Evolutionary conservation across 2,329 filamentous ascomycete genomes (phyloP).

Genomic region (Plenodomus lindquistii): DNA sequence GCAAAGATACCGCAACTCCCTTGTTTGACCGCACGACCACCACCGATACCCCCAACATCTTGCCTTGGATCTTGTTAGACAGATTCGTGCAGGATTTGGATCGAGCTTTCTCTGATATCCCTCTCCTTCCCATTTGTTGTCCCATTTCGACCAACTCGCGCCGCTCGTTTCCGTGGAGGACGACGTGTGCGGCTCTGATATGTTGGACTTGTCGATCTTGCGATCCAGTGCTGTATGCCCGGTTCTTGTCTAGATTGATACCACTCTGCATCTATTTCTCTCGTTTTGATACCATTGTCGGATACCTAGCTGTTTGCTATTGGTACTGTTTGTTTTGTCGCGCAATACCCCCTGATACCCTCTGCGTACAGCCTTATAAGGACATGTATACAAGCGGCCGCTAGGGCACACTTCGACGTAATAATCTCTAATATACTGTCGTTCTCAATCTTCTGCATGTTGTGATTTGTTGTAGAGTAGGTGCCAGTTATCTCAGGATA

Average conservation of each 20-base stretch:
- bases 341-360: conserved; percentile 49
- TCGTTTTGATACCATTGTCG: conserved; percentile 46
- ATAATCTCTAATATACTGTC: conserved; percentile 46
- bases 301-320: background rate
- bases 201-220: conserved; percentile 39
- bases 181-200: conserved; percentile 42
- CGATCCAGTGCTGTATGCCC: conserved; percentile 38
- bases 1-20: conserved; percentile 44
- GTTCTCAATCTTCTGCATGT: conserved; percentile 1
- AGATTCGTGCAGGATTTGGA: conserved; percentile 37
- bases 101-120: conserved; percentile 33
- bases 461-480: too few relatives aligned
- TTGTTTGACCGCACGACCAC: conserved; percentile 46
- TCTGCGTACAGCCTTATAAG: conserved; percentile 47
- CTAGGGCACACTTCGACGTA: conserved; percentile 44
- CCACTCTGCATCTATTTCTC: conserved; percentile 46
- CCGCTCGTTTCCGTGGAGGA: conserved; percentile 35
- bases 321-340: conserved; percentile 31
- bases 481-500: too few relatives aligned
- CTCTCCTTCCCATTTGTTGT: conserved; percentile 35
- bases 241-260: conserved; percentile 49
- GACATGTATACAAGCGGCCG: conserved; percentile 46
- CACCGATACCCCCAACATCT: conserved; percentile 39
- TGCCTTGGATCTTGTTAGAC: conserved; percentile 25
- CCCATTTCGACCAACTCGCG: conserved; percentile 33